phyloP scores from a whole-genome alignment of 148 eudicot species.

The Rhododendron vialii region DNA sequence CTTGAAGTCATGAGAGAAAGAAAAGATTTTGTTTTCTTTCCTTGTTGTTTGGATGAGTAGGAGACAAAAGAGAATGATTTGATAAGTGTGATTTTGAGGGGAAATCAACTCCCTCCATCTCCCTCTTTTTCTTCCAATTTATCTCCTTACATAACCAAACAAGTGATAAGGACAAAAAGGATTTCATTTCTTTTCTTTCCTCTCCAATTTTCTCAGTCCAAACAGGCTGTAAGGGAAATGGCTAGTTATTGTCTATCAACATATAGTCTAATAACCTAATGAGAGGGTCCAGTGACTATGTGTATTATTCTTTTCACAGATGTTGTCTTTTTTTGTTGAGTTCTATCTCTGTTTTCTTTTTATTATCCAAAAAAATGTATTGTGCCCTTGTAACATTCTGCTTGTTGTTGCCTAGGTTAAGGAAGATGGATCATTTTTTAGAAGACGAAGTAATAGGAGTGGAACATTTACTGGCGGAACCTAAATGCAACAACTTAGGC shows the following conservation, averaged over 20 bases:
- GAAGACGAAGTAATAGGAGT: conserved; percentile 23
- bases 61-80: background rate
- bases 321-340: background rate
- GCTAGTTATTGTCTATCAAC: background rate
- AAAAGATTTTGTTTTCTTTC: background rate
- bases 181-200: background rate
- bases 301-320: background rate
- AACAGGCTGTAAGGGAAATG: background rate
- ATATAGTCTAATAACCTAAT: background rate
- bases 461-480: conserved; percentile 20
- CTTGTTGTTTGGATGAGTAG: background rate
- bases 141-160: background rate
- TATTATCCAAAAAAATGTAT: too few species aligned
- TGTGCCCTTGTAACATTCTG: background rate
- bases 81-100: background rate
- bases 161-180: background rate
- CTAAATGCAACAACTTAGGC: conserved; percentile 12
- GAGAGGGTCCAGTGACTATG: background rate
- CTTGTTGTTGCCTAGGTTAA: conserved; percentile 15
- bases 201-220: background rate
- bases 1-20: background rate
- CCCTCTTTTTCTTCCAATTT: background rate
- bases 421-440: conserved; percentile 22
- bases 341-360: background rate
- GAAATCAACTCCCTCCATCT: background rate